Conservation (phyloP, 345 rosid species). For the Citrus glauca region DNA sequence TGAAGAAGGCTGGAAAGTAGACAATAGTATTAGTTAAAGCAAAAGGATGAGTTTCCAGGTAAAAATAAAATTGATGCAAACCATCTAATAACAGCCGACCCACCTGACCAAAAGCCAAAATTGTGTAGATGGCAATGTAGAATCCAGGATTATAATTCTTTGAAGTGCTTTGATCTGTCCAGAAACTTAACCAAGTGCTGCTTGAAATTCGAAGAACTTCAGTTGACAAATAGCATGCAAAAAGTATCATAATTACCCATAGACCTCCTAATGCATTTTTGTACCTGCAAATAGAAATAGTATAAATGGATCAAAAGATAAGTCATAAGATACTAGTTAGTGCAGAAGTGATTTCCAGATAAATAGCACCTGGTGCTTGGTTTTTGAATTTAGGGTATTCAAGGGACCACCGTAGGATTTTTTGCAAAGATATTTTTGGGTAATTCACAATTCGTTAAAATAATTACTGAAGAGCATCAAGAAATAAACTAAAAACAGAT, state of each 20-base stretch:
- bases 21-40: neutral
- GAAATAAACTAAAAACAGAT: neutral
- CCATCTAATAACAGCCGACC: constrained; percentile 9
- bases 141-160: constrained; percentile 49
- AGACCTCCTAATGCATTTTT: constrained; percentile 86
- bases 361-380: neutral
- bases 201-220: constrained; percentile 83
- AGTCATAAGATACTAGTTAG: neutral
- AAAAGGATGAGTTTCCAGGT: neutral
- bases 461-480: neutral
- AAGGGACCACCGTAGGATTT: neutral
- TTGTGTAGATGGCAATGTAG: constrained; percentile 64
- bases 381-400: neutral
- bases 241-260: constrained; percentile 74
- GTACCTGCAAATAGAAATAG: constrained; percentile 51
- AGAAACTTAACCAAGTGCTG: constrained; percentile 88
- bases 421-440: neutral
- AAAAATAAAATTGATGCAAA: neutral
- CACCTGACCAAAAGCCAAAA: constrained; percentile 84
- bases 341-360: neutral
- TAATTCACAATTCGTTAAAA: neutral
- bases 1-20: neutral
- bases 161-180: constrained; percentile 76
- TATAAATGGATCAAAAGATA: neutral
- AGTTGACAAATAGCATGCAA: constrained; percentile 64